These are phyloP conservation scores for Maudiozyma barnettii DNA, from an alignment of 805 yeast species.

Conservation along the genomic window DNA sequence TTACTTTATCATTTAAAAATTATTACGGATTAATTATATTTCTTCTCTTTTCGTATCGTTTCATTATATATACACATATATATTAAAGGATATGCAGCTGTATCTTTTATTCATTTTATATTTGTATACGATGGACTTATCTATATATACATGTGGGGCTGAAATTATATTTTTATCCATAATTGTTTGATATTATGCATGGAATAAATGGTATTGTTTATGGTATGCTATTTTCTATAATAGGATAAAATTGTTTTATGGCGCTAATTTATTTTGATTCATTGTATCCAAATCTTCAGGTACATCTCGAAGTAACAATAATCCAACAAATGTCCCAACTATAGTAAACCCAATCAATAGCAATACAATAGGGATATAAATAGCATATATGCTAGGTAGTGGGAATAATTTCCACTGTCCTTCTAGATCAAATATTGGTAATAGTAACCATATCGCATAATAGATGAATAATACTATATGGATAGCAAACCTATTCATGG, in stretches of 20 bases:
- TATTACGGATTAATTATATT: background rate
- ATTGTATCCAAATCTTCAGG: conserved; percentile 2
- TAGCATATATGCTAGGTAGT: conserved; percentile 23
- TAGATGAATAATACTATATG: conserved; percentile 16
- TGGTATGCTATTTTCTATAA: no score
- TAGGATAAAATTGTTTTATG: background rate
- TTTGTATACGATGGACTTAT: no score
- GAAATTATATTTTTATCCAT: no score
- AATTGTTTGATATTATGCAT: no score
- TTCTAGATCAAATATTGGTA: conserved; percentile 26
- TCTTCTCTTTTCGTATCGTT: background rate
- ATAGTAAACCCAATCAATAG: conserved; percentile 19
- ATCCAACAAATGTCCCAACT: conserved; percentile 24
- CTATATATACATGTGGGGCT: no score
- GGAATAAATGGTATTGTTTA: no score
- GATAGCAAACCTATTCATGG: conserved; percentile 20
- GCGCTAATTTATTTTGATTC: background rate
- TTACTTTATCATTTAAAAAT: background rate
- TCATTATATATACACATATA: background rate
- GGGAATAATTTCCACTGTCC: conserved; percentile 17
- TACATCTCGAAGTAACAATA: conserved; percentile 9
- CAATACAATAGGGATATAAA: conserved; percentile 23
- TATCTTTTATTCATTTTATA: no score
- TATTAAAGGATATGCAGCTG: no score
- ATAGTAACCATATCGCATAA: conserved; percentile 23